Base-by-base conservation (phyloP, 2,329 filamentous ascomycete species). In the Aspergillus clavatus region DNA sequence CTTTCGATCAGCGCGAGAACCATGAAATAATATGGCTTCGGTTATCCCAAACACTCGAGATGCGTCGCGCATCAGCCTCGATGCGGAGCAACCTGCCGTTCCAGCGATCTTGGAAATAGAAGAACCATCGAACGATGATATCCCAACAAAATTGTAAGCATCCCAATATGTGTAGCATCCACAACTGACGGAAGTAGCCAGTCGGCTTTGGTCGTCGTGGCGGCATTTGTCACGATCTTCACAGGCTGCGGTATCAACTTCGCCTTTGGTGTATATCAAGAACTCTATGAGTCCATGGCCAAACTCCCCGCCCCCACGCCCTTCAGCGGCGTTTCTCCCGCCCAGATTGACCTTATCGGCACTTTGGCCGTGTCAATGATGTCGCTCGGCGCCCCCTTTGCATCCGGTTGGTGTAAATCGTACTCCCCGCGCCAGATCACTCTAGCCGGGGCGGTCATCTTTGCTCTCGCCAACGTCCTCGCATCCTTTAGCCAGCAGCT, bases 221-320 rank as follows among this genome's bases (percentile, higher is more conserved):
- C 57, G 11, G 56, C 60, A 28, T 63, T 63, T 38, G 49, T 57
- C 11, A 51, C 64, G 7, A 67, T 62, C 50, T 63, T 67, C 43
- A 68, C 63, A n/a, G 61, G 57, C 23, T 68, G 66, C 43, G 65
- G 63, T 8, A 57, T 70, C 11, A 59, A 63, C 40, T 72, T 72
- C 49, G 56, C 63, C n/a, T 72, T 67, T 38, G 69, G 69, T 11
- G 63, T 71, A 23, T 72, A 69, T 41, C 66, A 71, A 53, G 66
- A 61, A 2, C 61, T 70, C 6, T 71, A 71, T 39, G 63, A 70
- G 48, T 54, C 61, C 23, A 58, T 69, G 57, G 48, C 57, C n/a
- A 43, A 42, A 19, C 40, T 56, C 14, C 31, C 50, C 16, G 37
- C 43, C 14, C 14, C 7, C 29, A 63, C 56, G 0, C 67, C 68